phyloP scores from a whole-genome alignment of 2,329 filamentous ascomycete species.

The Alternaria brassicae region DNA sequence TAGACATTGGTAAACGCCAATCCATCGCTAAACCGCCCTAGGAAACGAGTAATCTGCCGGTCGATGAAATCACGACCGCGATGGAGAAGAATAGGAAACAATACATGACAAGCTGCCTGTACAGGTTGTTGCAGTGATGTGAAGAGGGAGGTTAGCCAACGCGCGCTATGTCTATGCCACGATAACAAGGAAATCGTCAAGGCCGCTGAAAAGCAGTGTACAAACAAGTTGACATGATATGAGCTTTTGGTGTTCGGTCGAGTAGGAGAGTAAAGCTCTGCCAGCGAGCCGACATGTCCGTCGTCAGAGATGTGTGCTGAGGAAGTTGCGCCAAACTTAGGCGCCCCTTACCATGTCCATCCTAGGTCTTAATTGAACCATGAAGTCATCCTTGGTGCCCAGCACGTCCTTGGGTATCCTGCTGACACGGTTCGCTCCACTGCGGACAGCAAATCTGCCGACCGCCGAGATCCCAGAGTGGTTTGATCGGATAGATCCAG shows the following conservation, averaged over 20 bases:
- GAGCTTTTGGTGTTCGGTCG: conserved; percentile 32
- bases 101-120: conserved; percentile 12
- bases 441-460: conserved; percentile 75
- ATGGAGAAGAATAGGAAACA: conserved; percentile 18
- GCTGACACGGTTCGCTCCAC: conserved; percentile 85
- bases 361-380: conserved; percentile 63
- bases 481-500: conserved; percentile 68
- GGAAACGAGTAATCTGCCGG: conserved; percentile 22
- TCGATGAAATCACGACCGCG: conserved; percentile 22
- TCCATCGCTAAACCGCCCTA: conserved; percentile 27
- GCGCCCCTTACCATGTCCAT: conserved; percentile 58
- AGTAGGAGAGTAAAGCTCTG: conserved; percentile 32
- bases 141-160: conserved; percentile 21
- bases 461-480: conserved; percentile 75
- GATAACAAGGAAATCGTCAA: conserved; percentile 39
- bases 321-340: conserved; percentile 26
- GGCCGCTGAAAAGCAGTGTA: conserved; percentile 23
- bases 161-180: conserved; percentile 41
- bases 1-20: conserved; percentile 33
- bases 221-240: conserved; percentile 22
- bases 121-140: conserved; percentile 14
- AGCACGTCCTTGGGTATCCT: conserved; percentile 82
- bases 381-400: conserved; percentile 74
- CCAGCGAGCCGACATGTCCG: conserved; percentile 39
- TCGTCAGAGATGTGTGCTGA: conserved; percentile 17